Evolutionary conservation across 208 protist genomes (phyloP).

Genomic region (Herpetomonas samuelpessoai): DNA sequence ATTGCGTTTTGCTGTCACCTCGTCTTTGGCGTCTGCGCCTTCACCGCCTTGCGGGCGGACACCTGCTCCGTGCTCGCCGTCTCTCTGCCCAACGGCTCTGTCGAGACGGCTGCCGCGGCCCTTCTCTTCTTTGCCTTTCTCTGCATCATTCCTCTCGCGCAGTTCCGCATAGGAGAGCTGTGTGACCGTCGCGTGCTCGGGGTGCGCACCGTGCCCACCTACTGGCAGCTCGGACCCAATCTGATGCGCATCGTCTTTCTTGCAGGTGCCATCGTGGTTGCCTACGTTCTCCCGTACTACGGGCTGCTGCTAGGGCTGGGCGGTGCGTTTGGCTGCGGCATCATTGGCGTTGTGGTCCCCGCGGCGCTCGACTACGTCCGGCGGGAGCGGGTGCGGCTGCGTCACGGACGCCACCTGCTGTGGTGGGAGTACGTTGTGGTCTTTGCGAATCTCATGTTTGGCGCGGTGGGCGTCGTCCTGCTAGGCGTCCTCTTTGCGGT

Average conservation of each 20-base stretch:
- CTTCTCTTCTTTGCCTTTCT: conserved; percentile 46
- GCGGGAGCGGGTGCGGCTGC: conserved; percentile 23
- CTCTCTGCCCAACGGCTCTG: conserved; percentile 22
- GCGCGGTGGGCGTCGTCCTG: conserved; percentile 12
- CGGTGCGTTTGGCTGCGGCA: conserved; percentile 26
- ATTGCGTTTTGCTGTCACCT: conserved; percentile 22
- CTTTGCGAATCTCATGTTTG: conserved; percentile 18
- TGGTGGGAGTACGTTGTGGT: conserved; percentile 32
- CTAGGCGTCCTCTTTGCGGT: conserved; percentile 23
- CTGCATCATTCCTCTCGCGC: conserved; percentile 32
- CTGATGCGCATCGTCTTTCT: conserved; percentile 28
- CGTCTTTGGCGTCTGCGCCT: conserved; percentile 34
- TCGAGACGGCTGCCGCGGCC: conserved; percentile 28
- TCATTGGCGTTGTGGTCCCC: conserved; percentile 25
- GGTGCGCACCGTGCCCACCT: conserved; percentile 26
- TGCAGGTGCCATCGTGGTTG: conserved; percentile 12
- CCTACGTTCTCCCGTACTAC: conserved; percentile 40
- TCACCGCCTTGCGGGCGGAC: conserved; percentile 23
- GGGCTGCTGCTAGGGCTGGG: conserved; percentile 27
- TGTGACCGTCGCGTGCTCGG: conserved; percentile 37
- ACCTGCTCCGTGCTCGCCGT: conserved; percentile 39
- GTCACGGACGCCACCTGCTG: conserved; percentile 11
- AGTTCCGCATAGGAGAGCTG: conserved; percentile 36
- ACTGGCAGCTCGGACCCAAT: conserved; percentile 35
- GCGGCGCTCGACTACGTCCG: conserved; percentile 40